Conservation (phyloP, 2,329 filamentous ascomycete genomes). For the Rosellinia necatrix region DNA sequence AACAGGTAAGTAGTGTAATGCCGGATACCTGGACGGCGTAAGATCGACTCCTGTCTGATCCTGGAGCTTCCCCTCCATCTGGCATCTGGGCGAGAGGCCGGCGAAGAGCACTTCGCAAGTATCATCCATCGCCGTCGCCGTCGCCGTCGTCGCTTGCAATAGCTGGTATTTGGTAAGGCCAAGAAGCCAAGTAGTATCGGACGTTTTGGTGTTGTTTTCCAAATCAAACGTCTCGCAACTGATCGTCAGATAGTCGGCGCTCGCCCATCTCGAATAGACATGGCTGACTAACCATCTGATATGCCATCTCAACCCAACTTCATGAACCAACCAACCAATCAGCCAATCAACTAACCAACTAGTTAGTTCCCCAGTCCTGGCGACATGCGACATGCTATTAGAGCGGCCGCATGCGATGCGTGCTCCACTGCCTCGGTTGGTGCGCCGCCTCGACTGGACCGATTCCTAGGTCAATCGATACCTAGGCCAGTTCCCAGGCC, state of each 20-base stretch:
- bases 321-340: conserved; percentile 6
- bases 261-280: background rate
- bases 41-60: conserved; percentile 12
- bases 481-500: background rate
- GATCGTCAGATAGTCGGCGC: conserved; percentile 1
- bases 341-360: too few relatives aligned
- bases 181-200: conserved; percentile 5
- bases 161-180: conserved; percentile 1
- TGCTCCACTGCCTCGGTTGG: background rate
- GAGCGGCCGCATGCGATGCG: background rate
- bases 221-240: background rate
- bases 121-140: background rate
- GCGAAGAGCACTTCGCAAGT: background rate
- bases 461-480: too few relatives aligned
- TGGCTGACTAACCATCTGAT: conserved; percentile 1
- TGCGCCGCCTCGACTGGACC: background rate
- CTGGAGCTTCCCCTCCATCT: conserved; percentile 10
- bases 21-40: too few relatives aligned
- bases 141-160: conserved; percentile 1
- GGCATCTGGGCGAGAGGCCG: too few relatives aligned
- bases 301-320: background rate
- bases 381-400: too few relatives aligned
- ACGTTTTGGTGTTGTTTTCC: background rate
- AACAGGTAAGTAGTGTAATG: too few relatives aligned
- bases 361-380: background rate